Percentiles rank a stretch among this genome's conserved stretches.
These are phyloP conservation scores for Backusella sp. DNA, from an alignment of 192 early-diverging fungal species.

Conservation along the genomic window DNA sequence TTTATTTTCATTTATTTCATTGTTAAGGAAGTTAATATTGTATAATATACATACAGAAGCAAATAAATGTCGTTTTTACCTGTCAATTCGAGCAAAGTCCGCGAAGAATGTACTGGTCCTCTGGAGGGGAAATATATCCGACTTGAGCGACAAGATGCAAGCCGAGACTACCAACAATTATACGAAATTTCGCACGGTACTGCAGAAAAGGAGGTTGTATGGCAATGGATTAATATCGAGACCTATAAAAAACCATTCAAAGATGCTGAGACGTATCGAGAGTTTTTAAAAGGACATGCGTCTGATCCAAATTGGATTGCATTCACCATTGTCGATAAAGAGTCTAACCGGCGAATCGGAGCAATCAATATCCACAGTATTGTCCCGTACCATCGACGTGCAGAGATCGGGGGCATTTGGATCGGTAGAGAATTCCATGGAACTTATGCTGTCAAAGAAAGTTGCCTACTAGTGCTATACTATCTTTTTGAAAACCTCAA, in stretches of 20 bases:
- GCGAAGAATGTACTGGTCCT: not conserved
- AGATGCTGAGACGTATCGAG: not conserved
- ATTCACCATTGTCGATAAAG: not conserved
- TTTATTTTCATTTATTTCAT: not conserved
- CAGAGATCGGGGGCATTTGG: conserved; percentile 21
- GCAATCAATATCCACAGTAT: not conserved
- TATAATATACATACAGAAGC: not conserved
- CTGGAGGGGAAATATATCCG: not conserved
- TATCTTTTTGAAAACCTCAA: conserved; percentile 1
- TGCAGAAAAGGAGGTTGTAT: not conserved
- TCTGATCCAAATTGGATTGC: conserved; percentile 2
- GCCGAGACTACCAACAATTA: not conserved
- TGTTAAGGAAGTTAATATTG: not conserved
- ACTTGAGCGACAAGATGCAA: not conserved
- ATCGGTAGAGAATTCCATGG: conserved; percentile 10
- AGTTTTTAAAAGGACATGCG: not conserved
- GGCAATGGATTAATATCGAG: not conserved
- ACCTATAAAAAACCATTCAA: not conserved
- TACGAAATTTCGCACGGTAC: not conserved
- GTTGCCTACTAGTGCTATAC: not conserved
- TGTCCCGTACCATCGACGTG: conserved; percentile 4
- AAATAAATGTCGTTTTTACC: not conserved
- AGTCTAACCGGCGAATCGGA: not conserved
- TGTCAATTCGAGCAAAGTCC: not conserved
- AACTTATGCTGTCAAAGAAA: conserved; percentile 15